Evolutionary conservation across 345 rosid genomes (phyloP), one percentile per base, ranked within the genome.

Genomic region (Lagerstroemia speciosa): DNA sequence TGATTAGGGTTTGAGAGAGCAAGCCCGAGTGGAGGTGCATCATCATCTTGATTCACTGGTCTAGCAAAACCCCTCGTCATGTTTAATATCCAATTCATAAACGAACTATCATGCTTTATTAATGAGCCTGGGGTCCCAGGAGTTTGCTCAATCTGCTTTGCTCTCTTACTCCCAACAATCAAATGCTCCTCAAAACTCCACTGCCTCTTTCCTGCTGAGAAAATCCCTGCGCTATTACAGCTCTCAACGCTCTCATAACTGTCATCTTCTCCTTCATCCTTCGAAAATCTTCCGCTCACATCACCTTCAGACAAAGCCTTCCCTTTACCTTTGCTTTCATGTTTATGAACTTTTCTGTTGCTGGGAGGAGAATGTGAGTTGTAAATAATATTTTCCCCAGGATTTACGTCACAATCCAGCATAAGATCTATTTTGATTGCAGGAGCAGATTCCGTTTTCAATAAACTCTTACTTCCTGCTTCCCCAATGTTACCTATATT

Each of bases 161-260:
- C 75, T 70, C 81, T 85, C 84, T 91, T 94, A 74, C 82, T 88
- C 69, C 84, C 83, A 0, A 68, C 74, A 50, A 77, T 74, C 81
- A 85, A 71, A 71, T 79, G 83, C 43, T 80, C 80, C 65, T 89
- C 95, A 77, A 74, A 74, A 69, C 78, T 78, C 78, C 82, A 20
- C 66, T 76, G 73, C 75, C 78, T 87, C 75, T 84, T 84, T 38
- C 89, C 83, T 17, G 77, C 72, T 26, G 78, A 76, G 65, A 77
- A 71, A 61, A 78, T 69, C 66, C 89, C 79, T 14, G 86, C 72
- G 62, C 87, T 86, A 38, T 83, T 88, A 70, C 96, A 91, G 70
- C 97, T 91, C 77, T 94, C 99, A 36, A 86, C 95, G 74, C 97
- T 94, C 78, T 86, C 96, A 48, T 81, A 80, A 78, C 97, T 94